Evolutionary conservation across 2,329 filamentous ascomycete species (phyloP).

Genomic region (Tolypocladium inflatum): DNA sequence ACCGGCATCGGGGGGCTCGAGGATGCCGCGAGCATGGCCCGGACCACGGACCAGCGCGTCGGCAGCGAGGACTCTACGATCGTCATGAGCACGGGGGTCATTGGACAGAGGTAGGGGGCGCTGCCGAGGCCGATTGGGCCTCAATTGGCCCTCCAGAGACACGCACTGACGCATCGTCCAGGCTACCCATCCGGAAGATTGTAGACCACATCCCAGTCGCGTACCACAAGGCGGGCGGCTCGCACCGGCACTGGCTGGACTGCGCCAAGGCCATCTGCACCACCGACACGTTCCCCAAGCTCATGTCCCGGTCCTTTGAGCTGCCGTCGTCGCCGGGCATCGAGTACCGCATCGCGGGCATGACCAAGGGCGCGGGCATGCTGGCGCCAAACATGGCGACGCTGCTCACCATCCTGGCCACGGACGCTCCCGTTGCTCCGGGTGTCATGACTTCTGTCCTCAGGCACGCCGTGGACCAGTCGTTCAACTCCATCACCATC

Average conservation of each 20-base stretch:
- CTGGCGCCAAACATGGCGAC: constrained; percentile 99
- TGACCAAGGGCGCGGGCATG: constrained; percentile 98
- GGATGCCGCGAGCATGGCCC: constrained; percentile 79
- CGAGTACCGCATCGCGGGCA: constrained; percentile 80
- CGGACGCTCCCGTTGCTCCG: constrained; percentile 73
- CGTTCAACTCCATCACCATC: constrained; percentile 94
- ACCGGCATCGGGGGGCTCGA: constrained; percentile 84
- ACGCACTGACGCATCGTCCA: constrained; percentile 20
- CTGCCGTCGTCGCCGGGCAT: constrained; percentile 69
- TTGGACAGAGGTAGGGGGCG: constrained; percentile 66
- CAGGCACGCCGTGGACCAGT: constrained; percentile 64
- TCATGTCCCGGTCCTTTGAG: constrained; percentile 74
- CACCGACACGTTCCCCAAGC: constrained; percentile 96
- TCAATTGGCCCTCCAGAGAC: not conserved
- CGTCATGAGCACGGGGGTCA: constrained; percentile 98
- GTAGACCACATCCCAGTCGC: constrained; percentile 70
- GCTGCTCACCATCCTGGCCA: constrained; percentile 82
- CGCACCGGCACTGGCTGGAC: constrained; percentile 78
- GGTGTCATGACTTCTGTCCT: constrained; percentile 60
- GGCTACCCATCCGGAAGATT: constrained; percentile 87
- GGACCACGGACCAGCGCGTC: constrained; percentile 58
- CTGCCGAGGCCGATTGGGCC: not conserved
- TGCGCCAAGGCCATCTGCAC: constrained; percentile 92
- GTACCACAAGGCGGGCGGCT: constrained; percentile 58
- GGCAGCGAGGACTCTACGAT: constrained; percentile 53